phyloP scores from a whole-genome alignment of 306 rosid species.

The Echinosophora koreensis region DNA sequence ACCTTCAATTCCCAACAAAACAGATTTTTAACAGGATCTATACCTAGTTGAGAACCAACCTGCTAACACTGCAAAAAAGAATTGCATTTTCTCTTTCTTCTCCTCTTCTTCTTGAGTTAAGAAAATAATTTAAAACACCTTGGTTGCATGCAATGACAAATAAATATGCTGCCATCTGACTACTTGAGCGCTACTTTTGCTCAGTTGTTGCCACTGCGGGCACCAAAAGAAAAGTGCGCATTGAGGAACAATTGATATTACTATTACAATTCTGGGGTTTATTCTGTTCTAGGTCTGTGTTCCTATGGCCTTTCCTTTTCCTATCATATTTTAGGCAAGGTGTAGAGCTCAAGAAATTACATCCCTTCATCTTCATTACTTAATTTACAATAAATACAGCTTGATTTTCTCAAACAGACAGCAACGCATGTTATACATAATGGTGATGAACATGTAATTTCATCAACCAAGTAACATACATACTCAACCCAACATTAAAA shows the following conservation, averaged over 20 bases:
- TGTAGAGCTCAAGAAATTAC: neutral
- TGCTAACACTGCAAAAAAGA: conserved; percentile 4
- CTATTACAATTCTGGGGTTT: conserved; percentile 4
- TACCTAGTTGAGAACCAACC: neutral
- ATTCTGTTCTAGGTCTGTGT: neutral
- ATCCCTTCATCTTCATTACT: conserved; percentile 13
- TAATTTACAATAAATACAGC: neutral
- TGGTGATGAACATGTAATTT: neutral
- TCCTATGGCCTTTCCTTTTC: neutral
- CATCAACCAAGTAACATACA: conserved; percentile 5
- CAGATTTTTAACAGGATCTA: conserved; percentile 4
- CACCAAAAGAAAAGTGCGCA: conserved; percentile 18
- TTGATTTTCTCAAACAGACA: conserved; percentile 33
- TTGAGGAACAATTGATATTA: neutral
- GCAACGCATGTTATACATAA: neutral
- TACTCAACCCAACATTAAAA: conserved; percentile 14
- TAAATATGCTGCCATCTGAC: conserved; percentile 1
- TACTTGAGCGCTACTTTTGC: neutral
- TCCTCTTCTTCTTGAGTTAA: neutral
- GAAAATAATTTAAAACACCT: neutral
- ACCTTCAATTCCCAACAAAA: conserved; percentile 21
- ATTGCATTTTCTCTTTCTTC: conserved; percentile 21
- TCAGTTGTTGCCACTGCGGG: conserved; percentile 13
- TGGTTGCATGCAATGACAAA: conserved; percentile 7
- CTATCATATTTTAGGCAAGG: neutral